Conservation (phyloP, 2,329 filamentous ascomycete species). For the Coleophoma crateriformis region DNA sequence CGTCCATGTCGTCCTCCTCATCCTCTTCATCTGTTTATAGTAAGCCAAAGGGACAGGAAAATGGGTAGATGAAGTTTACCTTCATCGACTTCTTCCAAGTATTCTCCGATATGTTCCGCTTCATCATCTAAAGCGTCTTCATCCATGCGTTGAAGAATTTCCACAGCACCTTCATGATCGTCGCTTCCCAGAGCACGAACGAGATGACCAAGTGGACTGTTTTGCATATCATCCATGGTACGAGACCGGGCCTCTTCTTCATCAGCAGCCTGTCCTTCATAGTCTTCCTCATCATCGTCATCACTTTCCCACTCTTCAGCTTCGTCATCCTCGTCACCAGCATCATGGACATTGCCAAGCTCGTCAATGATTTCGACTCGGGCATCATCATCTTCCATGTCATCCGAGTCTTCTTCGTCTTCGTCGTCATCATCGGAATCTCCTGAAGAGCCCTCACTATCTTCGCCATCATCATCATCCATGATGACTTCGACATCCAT, state of each 20-base stretch:
- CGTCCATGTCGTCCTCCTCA: conserved; percentile 62
- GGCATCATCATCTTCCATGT: conserved; percentile 42
- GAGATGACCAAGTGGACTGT: conserved; percentile 43
- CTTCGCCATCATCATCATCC: conserved; percentile 61
- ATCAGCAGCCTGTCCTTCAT: conserved; percentile 49
- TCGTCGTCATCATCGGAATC: conserved; percentile 50
- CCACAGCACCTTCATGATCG: conserved; percentile 19
- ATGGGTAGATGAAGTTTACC: conserved; percentile 21
- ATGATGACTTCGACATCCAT: conserved; percentile 71
- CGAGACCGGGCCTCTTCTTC: conserved; percentile 44
- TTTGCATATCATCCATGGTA: conserved; percentile 28
- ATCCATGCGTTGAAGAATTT: conserved; percentile 33
- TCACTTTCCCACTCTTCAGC: conserved; percentile 55
- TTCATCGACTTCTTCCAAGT: conserved; percentile 55
- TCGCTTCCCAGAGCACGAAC: conserved; percentile 42
- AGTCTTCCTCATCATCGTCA: conserved; percentile 47
- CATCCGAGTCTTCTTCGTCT: conserved; percentile 44
- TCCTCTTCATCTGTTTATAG: conserved; percentile 54
- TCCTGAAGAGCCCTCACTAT: conserved; percentile 52
- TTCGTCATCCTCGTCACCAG: conserved; percentile 51
- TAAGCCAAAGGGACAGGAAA: conserved; percentile 7
- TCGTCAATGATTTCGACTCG: conserved; percentile 58
- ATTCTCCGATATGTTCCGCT: conserved; percentile 38
- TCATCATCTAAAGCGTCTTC: conserved; percentile 43
- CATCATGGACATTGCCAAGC: conserved; percentile 43